Base-by-base conservation (phyloP, 1,139 yeast species). In the Saccharomyces hybrid region DNA sequence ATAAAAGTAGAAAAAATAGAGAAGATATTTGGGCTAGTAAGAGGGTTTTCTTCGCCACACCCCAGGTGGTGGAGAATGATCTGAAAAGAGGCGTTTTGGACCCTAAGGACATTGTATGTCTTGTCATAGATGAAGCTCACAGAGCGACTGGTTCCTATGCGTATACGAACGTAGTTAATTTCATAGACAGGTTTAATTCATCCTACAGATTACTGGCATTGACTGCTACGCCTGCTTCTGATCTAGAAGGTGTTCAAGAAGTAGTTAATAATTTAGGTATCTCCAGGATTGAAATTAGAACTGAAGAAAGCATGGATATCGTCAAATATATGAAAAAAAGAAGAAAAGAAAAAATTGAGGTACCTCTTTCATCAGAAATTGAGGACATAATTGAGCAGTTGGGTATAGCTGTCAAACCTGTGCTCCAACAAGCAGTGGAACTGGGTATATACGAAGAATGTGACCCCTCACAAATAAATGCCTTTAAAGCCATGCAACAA, bases 61-160 rank as follows among this genome's bases (percentile, higher is more conserved):
- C 99, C 0, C 99, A 95, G 66, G 96, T 93, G 11, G 93, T 93
- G 1, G 97, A 89, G 59, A 89, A 90, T 69, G 99, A 95, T 70
- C 74, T 95, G 56, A 77, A 81, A 47, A 74, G 82, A 41, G 97
- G 97, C 0, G 73, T 81, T 1, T 72, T 91, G 30, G 81, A 88
- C 63, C 96, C 98, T 0, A 85, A 82, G 61, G 77, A 80, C 32
- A 75, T 95, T 8, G 86, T 82, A 0, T 80, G 95, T 55, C 64
- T 95, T 51, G 93, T 95, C 1, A 78, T 95, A 41, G 99, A 95
- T 72, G 99, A 95, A 73, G 99, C 99, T 0, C 99, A 95, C 70
- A 75, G 97, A 51, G 89, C 97, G 0, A 84, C 86, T 51, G 97
- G 97, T 0, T 86, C 88, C 54, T 91, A 90, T 67, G 87, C 98